Conservation (phyloP, 2,329 filamentous ascomycete genomes). For the Scorias spongiosa region DNA sequence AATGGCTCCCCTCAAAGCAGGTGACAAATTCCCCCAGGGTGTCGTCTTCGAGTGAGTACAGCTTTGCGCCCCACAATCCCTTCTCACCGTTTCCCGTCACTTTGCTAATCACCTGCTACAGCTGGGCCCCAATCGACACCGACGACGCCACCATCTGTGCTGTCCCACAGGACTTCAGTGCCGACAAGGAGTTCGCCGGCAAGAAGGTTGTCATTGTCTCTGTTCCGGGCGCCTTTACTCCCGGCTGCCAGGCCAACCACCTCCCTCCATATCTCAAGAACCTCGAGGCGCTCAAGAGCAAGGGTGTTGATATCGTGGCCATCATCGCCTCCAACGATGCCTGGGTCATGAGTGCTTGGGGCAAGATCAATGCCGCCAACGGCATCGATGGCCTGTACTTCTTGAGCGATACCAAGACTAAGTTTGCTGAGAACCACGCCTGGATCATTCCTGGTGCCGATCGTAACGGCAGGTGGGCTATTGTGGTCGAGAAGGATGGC, state of each 20-base stretch:
- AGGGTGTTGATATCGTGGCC: conserved; percentile 70
- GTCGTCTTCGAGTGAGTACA: conserved; percentile 56
- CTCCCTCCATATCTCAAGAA: conserved; percentile 67
- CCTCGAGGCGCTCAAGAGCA: conserved; percentile 53
- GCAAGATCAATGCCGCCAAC: conserved; percentile 69
- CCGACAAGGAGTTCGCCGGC: conserved; percentile 57
- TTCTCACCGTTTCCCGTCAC: background rate
- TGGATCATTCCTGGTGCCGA: conserved; percentile 55
- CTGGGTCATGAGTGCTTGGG: conserved; percentile 58
- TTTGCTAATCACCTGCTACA: conserved; percentile 15
- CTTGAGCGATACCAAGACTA: conserved; percentile 53
- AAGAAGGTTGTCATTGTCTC: conserved; percentile 59
- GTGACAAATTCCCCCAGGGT: conserved; percentile 68
- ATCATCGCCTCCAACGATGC: conserved; percentile 75
- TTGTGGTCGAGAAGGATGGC: conserved; percentile 64
- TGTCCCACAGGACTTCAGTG: conserved; percentile 61
- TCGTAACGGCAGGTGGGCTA: conserved; percentile 63
- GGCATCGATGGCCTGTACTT: conserved; percentile 63
- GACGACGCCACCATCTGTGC: conserved; percentile 60
- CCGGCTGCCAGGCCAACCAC: conserved; percentile 69
- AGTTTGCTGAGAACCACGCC: conserved; percentile 61
- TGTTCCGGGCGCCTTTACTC: conserved; percentile 60
- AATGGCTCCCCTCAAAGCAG: conserved; percentile 59
- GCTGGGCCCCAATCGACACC: conserved; percentile 68
- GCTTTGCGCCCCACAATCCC: conserved; percentile 1